Percentiles rank a stretch among this genome's conserved stretches.
phyloP scores from a whole-genome alignment of 1,284 basidiomycete genomes.

The Fomitopsis pinicola region DNA sequence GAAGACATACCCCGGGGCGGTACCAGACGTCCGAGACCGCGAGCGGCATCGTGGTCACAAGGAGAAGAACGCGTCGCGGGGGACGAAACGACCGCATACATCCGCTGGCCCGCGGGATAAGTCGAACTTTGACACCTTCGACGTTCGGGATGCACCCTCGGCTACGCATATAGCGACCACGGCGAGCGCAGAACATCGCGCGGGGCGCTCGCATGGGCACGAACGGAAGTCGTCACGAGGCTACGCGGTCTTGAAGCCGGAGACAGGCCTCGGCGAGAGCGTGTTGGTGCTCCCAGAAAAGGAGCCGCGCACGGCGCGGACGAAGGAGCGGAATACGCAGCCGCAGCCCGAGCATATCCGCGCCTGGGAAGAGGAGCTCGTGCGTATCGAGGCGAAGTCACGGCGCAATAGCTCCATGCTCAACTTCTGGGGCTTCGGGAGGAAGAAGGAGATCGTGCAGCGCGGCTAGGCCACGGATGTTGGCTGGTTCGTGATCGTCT shows the following conservation, averaged over 20 bases:
- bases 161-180: constrained; percentile 4
- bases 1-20: constrained; percentile 5
- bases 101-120: constrained; percentile 63
- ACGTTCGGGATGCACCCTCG: constrained; percentile 13
- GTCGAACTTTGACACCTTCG: constrained; percentile 28
- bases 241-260: constrained; percentile 13
- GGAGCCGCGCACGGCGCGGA: constrained; percentile 11
- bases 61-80: constrained; percentile 6
- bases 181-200: constrained; percentile 17
- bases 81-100: constrained; percentile 45
- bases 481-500: background rate
- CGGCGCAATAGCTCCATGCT: constrained; percentile 55
- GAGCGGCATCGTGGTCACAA: background rate
- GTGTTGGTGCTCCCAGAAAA: constrained; percentile 13
- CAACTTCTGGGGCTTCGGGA: constrained; percentile 39
- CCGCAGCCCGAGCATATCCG: constrained; percentile 36
- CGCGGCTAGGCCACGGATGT: background rate
- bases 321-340: constrained; percentile 8
- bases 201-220: constrained; percentile 8
- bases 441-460: constrained; percentile 28
- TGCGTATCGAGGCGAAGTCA: constrained; percentile 61
- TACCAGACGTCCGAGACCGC: background rate
- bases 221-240: constrained; percentile 10
- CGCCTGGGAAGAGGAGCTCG: constrained; percentile 77
- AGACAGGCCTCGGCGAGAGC: constrained; percentile 14